Conservation (phyloP, 2,329 filamentous ascomycete genomes). For the Alternaria panax region DNA sequence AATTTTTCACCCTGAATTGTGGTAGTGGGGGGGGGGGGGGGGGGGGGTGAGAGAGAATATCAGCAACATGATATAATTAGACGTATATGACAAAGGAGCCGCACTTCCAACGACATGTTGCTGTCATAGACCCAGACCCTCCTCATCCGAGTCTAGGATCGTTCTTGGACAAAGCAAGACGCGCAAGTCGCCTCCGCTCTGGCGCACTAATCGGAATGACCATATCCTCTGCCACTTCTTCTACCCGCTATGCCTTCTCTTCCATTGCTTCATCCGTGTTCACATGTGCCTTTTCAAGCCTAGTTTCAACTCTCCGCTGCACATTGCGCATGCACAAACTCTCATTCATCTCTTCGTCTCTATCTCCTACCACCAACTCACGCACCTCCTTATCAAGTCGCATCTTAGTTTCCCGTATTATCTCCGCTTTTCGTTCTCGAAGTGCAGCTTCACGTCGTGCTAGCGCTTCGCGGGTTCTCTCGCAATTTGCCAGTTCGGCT, state of each 20-base stretch:
- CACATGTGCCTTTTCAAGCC: fast-evolving
- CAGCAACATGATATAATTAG: too few relatives aligned
- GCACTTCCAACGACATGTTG: fast-evolving
- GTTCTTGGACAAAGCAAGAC: background rate
- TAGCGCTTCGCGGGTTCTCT: constrained; percentile 3
- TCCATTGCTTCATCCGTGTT: background rate
- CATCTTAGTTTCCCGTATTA: background rate
- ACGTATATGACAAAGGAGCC: background rate
- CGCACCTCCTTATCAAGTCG: background rate
- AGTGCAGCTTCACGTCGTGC: constrained; percentile 1
- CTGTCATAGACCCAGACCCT: background rate
- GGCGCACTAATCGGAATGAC: background rate
- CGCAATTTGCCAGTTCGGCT: background rate
- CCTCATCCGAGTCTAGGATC: background rate
- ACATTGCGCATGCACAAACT: background rate
- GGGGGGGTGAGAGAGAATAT: too few relatives aligned
- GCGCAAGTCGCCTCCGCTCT: constrained; percentile 5
- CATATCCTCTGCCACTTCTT: background rate
- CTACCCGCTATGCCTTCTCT: background rate
- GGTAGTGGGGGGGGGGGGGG: too few relatives aligned
- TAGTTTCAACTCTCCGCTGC: background rate
- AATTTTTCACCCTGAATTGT: background rate
- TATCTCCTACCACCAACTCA: background rate
- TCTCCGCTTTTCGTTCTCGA: background rate
- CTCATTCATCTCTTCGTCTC: background rate